phyloP scores from a whole-genome alignment of 2,329 filamentous ascomycete genomes.

The Leptosphaerulina australis region DNA sequence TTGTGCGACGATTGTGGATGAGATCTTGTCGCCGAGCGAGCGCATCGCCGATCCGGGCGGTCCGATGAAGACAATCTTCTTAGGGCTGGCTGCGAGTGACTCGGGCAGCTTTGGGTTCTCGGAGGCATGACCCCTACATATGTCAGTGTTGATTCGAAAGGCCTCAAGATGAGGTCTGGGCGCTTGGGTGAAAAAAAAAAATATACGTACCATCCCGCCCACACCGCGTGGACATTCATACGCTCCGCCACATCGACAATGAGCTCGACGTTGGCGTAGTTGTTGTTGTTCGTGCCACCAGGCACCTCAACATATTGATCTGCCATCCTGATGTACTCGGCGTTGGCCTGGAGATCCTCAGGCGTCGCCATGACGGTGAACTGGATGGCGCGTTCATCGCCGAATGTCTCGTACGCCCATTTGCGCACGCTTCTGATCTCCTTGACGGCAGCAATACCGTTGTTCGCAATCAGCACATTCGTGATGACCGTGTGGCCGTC shows the following conservation, averaged over 20 bases:
- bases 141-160: conserved; percentile 21
- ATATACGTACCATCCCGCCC: conserved; percentile 87
- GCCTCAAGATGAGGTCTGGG: background rate
- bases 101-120: conserved; percentile 98
- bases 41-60: conserved; percentile 98
- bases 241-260: conserved; percentile 99
- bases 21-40: conserved; percentile 99
- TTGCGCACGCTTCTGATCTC: conserved; percentile 98
- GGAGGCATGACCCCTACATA: conserved; percentile 77
- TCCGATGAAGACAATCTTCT: conserved; percentile 99
- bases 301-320: conserved; percentile 99
- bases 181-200: background rate
- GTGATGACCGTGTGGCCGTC: conserved; percentile 98
- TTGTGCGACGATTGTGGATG: conserved; percentile 97
- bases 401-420: conserved; percentile 99
- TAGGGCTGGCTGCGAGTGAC: conserved; percentile 90
- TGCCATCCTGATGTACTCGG: conserved; percentile 99
- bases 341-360: conserved; percentile 95
- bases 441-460: conserved; percentile 99
- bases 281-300: conserved; percentile 99
- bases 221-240: conserved; percentile 97
- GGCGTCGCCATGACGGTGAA: conserved; percentile 99
- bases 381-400: conserved; percentile 96
- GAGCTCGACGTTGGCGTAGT: conserved; percentile 98
- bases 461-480: conserved; percentile 98